Evolutionary conservation across 176 grass and related monocot genomes (phyloP).

Genomic region (Triticum turgidum): DNA sequence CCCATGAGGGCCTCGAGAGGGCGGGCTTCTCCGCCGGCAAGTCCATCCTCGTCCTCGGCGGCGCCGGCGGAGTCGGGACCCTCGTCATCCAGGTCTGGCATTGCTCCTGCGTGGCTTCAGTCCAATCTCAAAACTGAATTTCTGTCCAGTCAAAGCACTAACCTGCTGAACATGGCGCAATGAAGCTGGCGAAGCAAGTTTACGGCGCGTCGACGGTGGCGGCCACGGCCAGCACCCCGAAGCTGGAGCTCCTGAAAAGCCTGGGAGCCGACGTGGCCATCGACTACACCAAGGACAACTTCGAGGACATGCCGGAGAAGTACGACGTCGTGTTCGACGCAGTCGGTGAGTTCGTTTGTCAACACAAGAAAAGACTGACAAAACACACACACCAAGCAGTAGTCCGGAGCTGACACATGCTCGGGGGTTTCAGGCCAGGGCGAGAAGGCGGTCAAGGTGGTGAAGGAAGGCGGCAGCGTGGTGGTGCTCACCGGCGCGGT

Average conservation of each 20-base stretch:
- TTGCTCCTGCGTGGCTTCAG: not conserved
- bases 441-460: conserved; percentile 66
- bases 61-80: conserved; percentile 83
- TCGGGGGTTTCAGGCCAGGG: conserved; percentile 63
- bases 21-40: conserved; percentile 60
- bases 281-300: conserved; percentile 87
- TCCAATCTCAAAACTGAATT: not conserved
- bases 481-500: conserved; percentile 71
- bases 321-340: conserved; percentile 80
- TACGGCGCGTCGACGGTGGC: conserved; percentile 68
- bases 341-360: conserved; percentile 51
- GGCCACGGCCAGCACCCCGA: conserved; percentile 65
- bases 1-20: conserved; percentile 61
- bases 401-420: not conserved
- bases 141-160: too few species aligned
- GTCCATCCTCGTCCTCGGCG: conserved; percentile 83
- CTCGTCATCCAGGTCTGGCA: conserved; percentile 72
- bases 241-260: conserved; percentile 78
- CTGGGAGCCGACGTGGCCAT: conserved; percentile 76
- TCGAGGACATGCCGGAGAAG: conserved; percentile 71
- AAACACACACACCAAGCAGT: not conserved
- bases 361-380: not conserved
- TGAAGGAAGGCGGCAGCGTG: conserved; percentile 79
- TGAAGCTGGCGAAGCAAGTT: conserved; percentile 79
- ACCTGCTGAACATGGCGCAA: not conserved